Percentiles rank a stretch among this genome's conserved stretches.
phyloP scores from a whole-genome alignment of 345 rosid genomes.

The Pistacia integerrima region DNA sequence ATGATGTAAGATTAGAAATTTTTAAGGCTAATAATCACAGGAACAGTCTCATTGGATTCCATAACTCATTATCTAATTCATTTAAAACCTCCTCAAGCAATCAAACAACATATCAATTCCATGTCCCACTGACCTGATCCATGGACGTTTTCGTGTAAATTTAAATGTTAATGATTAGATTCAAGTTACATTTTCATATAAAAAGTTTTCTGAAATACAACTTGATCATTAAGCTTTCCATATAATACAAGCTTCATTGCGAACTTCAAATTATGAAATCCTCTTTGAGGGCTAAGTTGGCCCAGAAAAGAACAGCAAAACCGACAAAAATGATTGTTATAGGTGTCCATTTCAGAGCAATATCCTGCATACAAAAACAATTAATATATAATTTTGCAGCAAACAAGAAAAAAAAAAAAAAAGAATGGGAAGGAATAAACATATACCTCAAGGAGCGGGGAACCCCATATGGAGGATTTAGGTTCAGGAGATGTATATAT shows the following conservation, averaged over 20 bases:
- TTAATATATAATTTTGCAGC: background rate
- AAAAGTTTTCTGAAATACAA: background rate
- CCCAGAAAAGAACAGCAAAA: conserved; percentile 46
- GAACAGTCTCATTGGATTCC: background rate
- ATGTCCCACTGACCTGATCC: too few relatives aligned
- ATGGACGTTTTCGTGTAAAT: background rate
- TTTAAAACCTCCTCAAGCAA: background rate
- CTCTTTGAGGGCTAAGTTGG: conserved; percentile 35
- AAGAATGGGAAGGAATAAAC: background rate
- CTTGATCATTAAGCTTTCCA: background rate
- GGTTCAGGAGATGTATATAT: conserved; percentile 7
- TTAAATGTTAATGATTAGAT: background rate
- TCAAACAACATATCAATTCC: background rate
- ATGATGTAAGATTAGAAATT: background rate
- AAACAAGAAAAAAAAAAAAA: background rate
- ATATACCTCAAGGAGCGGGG: conserved; percentile 50
- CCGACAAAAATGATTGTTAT: conserved; percentile 36
- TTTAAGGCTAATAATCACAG: background rate
- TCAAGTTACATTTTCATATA: background rate
- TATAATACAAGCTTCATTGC: background rate
- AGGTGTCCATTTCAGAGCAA: conserved; percentile 66
- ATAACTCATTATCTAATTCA: background rate
- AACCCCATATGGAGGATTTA: conserved; percentile 44
- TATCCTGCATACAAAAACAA: conserved; percentile 31
- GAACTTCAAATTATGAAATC: conserved; percentile 37